Evolutionary conservation across 1,284 basidiomycete species (phyloP), one percentile per base, ranked within the genome.

Genomic region (Ceratobasidium sp.): DNA sequence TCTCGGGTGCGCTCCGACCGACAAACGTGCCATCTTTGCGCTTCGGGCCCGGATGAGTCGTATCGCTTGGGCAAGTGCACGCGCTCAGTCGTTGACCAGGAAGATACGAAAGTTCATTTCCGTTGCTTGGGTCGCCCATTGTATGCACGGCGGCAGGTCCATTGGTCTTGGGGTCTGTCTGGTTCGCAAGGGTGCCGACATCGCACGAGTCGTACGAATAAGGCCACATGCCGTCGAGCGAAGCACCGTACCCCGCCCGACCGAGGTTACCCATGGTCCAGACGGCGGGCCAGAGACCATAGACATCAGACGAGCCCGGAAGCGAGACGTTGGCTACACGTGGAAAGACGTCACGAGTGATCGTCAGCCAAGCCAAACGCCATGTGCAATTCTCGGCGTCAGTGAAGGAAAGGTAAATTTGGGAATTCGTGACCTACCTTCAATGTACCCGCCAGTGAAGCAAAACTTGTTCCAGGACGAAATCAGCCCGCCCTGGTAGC

Each of bases 401-500:
- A 52, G 8, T 29, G 13, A 13, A 13, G n/a, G 8, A 52, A 81
- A 82, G 60, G 82, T 70, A n/a, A 57, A 62, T 77, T 76, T 55
- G 73, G 71, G 3, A 10, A 7, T 12, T 47, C 73, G 74, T 42
- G 74, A 77, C 73, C 75, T 10, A 75, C 73, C 71, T 57, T 89
- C 85, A 54, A 94, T 79, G 70, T 92, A 80, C 25, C 92, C 92
- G 34, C 93, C 93, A 0, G 91, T 94, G 80, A 98, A 98, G 80
- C 96, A 98, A 75, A 98, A 92, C 78, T 97, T 94, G 78, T 94
- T 94, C 93, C 93, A 94, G 8, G 84, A 84, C 22, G 88, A 81
- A 75, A 93, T 79, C 22, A 73, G 58, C 22, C 70, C 73, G 29
- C 90, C 86, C 72, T 87, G 82, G 77, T 89, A 96, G 75, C 92